Base-by-base conservation (phyloP, 345 rosid genomes). In the Limnanthes douglasii region DNA sequence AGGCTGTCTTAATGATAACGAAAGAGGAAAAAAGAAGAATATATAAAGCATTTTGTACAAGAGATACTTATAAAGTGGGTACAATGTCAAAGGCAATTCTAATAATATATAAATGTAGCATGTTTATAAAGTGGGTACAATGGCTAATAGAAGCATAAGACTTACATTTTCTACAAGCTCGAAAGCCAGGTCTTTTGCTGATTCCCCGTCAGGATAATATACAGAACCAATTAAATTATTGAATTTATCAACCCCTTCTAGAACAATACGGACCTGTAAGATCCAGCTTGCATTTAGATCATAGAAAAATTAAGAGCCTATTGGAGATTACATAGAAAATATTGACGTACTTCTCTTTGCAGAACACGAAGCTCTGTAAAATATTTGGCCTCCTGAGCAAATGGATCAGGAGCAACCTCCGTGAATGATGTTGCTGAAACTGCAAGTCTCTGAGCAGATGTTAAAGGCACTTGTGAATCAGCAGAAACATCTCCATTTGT, bases 231-330 rank as follows among this genome's bases (percentile, higher is more conserved):
- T 75, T 74, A 92, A 65, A 55, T 81, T 92, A 66, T 69, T 78
- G 67, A 68, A 75, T 43, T 85, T 81, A 67, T 92, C 99, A 43
- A 75, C 93, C 32, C 96, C 96, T 72, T 92, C 99, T 38, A 92
- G 68, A 43, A 92, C 84, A 58, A 92, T 66, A 18, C 99, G 95
- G 11, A 92, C 96, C 99, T 92, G 50, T 12, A 48, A 51, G 37
- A 46, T 18, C 19, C 49, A 50, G 16, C 39, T 19, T 11, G 13
- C 22, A 14, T 21, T 53, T 32, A 53, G 64, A 14, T 37, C 20
- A 4, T 15, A 6, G 30, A 36, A 48, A 39, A 12, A 44, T 16
- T 15, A 52, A 8, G 39, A 21, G 51, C 30, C 12, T 11, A 18
- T 11, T 45, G 23, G 19, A 43, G 20, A 38, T 33, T 10, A 24